phyloP scores from a whole-genome alignment of 345 rosid species.

The Clarkia xantiana region DNA sequence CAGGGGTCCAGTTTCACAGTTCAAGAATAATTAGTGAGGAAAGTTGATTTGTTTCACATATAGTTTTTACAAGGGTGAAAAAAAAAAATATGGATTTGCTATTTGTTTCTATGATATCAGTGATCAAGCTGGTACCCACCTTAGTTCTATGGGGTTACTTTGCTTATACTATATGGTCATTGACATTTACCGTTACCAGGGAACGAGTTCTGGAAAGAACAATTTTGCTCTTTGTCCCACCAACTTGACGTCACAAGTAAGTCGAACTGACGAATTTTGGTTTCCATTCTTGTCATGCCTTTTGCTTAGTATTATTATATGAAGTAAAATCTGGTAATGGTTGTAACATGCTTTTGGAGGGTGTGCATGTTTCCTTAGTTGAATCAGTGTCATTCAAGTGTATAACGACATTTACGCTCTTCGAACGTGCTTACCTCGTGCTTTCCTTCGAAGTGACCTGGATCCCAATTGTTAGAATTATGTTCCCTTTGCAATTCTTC shows the following conservation, averaged over 20 bases:
- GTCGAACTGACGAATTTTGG: constrained; percentile 3
- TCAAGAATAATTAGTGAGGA: no score
- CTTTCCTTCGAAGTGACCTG: constrained; percentile 64
- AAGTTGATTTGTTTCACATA: no score
- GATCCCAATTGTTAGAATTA: constrained; percentile 64
- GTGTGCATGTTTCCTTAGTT: constrained; percentile 55
- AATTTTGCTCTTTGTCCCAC: constrained; percentile 54
- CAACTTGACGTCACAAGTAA: constrained; percentile 59
- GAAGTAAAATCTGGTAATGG: no score
- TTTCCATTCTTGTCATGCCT: background rate
- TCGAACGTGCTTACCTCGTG: constrained; percentile 50
- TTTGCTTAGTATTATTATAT: constrained; percentile 1
- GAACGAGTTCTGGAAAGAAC: constrained; percentile 79
- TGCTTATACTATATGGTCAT: constrained; percentile 85
- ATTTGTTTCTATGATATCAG: constrained; percentile 35
- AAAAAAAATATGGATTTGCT: no score
- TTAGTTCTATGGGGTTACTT: constrained; percentile 84
- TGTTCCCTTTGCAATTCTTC: constrained; percentile 70
- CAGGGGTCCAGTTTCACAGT: no score
- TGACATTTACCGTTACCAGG: constrained; percentile 71
- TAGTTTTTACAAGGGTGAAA: no score
- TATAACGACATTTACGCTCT: constrained; percentile 40
- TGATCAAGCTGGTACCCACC: constrained; percentile 52
- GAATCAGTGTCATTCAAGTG: constrained; percentile 57
- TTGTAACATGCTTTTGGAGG: constrained; percentile 47